Evolutionary conservation across 768 basidiomycete species (phyloP), one percentile per base, ranked within the genome.

Genomic region (Mycena amicta): DNA sequence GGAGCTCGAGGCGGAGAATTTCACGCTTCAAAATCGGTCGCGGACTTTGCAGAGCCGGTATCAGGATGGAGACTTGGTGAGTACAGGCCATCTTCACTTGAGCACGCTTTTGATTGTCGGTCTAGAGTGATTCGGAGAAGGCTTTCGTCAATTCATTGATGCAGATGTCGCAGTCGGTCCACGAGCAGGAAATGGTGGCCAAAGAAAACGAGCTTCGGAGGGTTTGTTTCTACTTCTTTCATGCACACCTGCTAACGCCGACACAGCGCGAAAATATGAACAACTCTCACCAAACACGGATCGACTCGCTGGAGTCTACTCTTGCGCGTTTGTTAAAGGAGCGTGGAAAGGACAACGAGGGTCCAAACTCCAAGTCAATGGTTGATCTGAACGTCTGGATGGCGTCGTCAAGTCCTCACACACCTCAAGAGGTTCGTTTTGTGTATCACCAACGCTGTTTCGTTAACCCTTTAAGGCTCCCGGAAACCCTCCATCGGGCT

Each of bases 131-230:
- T 50, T 64, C 73, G 15, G 86, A 87, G 67, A 82, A 77, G 65
- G 75, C 70, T 3, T 76, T 87, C 47, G 78, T 82, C 6, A 69
- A 76, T 52, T 69, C 72, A 49, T 62, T 87, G 28, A 74, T 82
- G 61, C 71, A 71, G 39, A 68, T 78, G 47, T 75, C 81, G 16
- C 75, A 79, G 51, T 74, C 75, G 12, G 68, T 80, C 22, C 78
- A 85, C 61, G 85, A 84, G 59, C 77, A 84, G 52, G 79, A 81
- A 18, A 71, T 80, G 33, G 77, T 85, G 28, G 75, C 73, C 25
- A 85, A 85, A 66, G 75, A 74, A 52, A 84, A 86, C 61, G 84
- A 86, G 54, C 75, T 87, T 27, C 80, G 79, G 57, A 74, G 79
- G 60, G 85, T 85, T 59, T 41, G 75, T 70, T 25, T 2, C 46